Conservation (phyloP, 2,329 filamentous ascomycete species). For the Aspergillus tamarii region DNA sequence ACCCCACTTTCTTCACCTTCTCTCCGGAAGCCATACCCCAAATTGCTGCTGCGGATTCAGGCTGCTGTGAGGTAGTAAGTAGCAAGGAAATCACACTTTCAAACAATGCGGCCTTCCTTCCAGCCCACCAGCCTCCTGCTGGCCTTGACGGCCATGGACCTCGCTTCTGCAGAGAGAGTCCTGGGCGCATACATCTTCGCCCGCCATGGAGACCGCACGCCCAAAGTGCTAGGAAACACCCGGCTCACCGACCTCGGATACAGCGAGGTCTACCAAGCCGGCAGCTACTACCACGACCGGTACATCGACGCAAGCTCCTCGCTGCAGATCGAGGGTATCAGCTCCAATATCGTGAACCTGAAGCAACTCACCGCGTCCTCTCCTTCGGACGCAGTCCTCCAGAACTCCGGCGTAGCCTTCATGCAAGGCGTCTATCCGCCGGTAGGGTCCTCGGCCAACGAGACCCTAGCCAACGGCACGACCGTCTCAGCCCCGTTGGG, state of each 20-base stretch:
- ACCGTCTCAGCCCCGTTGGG: constrained; percentile 68
- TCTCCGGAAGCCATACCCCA: background rate
- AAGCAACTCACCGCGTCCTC: constrained; percentile 73
- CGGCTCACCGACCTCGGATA: constrained; percentile 80
- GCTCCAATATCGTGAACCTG: constrained; percentile 65
- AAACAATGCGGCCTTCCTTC: constrained; percentile 33
- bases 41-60: background rate
- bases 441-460: constrained; percentile 57
- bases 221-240: constrained; percentile 73
- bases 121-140: constrained; percentile 29
- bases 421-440: constrained; percentile 87
- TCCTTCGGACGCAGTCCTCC: constrained; percentile 75
- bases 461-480: constrained; percentile 73
- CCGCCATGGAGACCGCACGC: constrained; percentile 84
- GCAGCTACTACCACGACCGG: constrained; percentile 72
- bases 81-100: background rate
- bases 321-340: constrained; percentile 68
- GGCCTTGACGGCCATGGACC: constrained; percentile 28
- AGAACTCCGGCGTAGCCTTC: constrained; percentile 78
- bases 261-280: constrained; percentile 71
- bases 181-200: constrained; percentile 86
- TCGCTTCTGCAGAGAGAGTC: constrained; percentile 63
- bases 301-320: constrained; percentile 69
- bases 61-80: background rate
- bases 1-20: background rate